Base-by-base conservation (phyloP, 116 monocot species). In the Posidonia oceanica region DNA sequence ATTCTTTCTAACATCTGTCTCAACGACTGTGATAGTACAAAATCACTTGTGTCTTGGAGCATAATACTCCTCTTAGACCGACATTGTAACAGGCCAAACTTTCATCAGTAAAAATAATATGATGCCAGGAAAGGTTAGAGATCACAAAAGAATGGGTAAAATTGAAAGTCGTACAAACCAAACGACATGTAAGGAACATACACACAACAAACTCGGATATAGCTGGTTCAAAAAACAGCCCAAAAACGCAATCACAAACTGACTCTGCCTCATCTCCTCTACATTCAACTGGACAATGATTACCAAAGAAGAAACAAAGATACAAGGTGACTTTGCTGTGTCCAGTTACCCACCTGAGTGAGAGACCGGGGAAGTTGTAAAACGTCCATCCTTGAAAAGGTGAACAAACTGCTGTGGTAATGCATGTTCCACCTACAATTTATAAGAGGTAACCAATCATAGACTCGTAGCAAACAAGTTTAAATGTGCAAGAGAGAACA, bases 371-470 rank as follows among this genome's bases (percentile, higher is more conserved):
- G 79, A 54, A 4, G 91, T 91, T 3, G 64, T 71, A 56, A 91
- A 91, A 29, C 77, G 81, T 7, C 85, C 87, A 69, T 87, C 73
- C 76, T 85, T 87, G 81, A 79, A 87, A 14, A 17, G 41, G 55
- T 91, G 91, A 58, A 85, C 39, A 69, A 70, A 91, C 52, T 91
- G 91, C 62, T 91, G 85, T 3, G 91, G 91, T 63, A 91, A 61
- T 16, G 87, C 54, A 75, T 85, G 87, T 54, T 91, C 87, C 75
- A 64, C 85, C 91, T 91, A 66, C 23, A 80, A 58, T 10, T 71
- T 38, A 23, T 42, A 36, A 54, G 18, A 7, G 12, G 5, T 15
- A 38, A 48, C 12, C 1, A 48, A 48, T 48, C 12, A 7, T 5
- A 29, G 29, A 29, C 29, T 48, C 7, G 48, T 48, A 48, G 12